Evolutionary conservation across 1,284 basidiomycete species (phyloP).

Genomic region (Trametes versicolor): DNA sequence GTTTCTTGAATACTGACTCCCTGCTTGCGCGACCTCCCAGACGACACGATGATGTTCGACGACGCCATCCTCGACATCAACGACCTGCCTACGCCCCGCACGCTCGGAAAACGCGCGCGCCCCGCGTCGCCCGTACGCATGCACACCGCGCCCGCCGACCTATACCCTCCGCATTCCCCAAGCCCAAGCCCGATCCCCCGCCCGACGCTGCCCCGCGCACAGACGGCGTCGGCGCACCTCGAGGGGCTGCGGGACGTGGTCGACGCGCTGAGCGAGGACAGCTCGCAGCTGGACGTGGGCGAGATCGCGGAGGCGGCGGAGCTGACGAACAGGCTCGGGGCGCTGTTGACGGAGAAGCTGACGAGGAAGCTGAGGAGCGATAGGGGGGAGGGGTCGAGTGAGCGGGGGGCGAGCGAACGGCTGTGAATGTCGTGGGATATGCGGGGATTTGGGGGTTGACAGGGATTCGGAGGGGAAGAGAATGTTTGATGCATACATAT

Average conservation of each 20-base stretch:
- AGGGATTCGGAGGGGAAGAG: neutral
- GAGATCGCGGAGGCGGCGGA: slow-evolving; percentile 30
- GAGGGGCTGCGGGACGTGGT: slow-evolving; percentile 30
- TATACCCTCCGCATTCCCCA: neutral
- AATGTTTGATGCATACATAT: neutral
- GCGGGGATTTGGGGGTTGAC: neutral
- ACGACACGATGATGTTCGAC: slow-evolving; percentile 16
- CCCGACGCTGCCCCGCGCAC: slow-evolving; percentile 22
- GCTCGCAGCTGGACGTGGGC: slow-evolving; percentile 33
- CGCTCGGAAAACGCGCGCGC: slow-evolving; percentile 4
- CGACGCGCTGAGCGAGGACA: slow-evolving; percentile 29
- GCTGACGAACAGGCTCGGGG: slow-evolving; percentile 29
- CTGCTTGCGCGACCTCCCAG: neutral
- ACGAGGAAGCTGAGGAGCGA: slow-evolving; percentile 19
- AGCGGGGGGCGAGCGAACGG: neutral
- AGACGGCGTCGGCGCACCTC: slow-evolving; percentile 26
- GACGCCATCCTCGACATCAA: neutral
- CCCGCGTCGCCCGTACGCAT: slow-evolving; percentile 16
- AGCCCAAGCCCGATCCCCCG: neutral
- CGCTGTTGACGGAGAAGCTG: slow-evolving; percentile 31
- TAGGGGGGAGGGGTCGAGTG: neutral
- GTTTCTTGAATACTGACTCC: neutral
- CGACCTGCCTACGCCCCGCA: neutral
- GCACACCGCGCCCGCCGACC: slow-evolving; percentile 29
- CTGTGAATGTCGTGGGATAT: neutral